Conservation (phyloP, 805 yeast species). For the Schizosaccharomyces octosporus region DNA sequence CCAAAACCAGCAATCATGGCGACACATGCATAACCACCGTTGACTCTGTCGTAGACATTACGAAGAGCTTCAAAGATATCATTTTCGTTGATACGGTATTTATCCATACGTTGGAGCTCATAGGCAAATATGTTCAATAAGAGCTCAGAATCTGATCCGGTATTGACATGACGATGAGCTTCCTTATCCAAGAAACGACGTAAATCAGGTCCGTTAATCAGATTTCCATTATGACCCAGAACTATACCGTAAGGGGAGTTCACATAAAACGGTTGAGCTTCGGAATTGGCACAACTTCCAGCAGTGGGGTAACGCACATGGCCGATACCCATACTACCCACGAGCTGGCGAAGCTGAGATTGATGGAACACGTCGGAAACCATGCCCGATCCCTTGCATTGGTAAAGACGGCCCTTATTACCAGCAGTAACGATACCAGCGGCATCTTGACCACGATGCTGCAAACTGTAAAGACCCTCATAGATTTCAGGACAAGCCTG, state of each 20-base stretch:
- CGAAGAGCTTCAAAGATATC: constrained; percentile 70
- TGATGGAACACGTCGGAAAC: constrained; percentile 91
- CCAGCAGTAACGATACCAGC: constrained; percentile 98
- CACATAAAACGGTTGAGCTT: constrained; percentile 96
- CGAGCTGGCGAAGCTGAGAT: constrained; percentile 46
- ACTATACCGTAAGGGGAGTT: constrained; percentile 89
- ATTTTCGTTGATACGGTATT: constrained; percentile 71
- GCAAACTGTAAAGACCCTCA: constrained; percentile 79
- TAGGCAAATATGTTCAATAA: constrained; percentile 75
- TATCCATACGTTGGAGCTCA: constrained; percentile 73
- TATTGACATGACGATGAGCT: constrained; percentile 90
- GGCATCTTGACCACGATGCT: constrained; percentile 97
- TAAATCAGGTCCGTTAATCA: constrained; percentile 64
- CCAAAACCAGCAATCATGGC: constrained; percentile 88
- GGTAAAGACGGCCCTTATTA: constrained; percentile 73
- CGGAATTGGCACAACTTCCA: constrained; percentile 82
- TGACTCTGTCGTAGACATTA: constrained; percentile 55
- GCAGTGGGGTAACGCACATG: constrained; percentile 94
- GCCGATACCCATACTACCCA: constrained; percentile 86
- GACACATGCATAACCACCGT: constrained; percentile 94
- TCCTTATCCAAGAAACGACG: constrained; percentile 65
- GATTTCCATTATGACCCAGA: constrained; percentile 79
- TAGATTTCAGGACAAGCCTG: constrained; percentile 72
- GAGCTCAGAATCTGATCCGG: constrained; percentile 87
- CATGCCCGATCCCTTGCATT: constrained; percentile 97